These are phyloP conservation scores for Nicotiana otophora DNA, from an alignment of 257 asterid genomes.

Conservation along the genomic window DNA sequence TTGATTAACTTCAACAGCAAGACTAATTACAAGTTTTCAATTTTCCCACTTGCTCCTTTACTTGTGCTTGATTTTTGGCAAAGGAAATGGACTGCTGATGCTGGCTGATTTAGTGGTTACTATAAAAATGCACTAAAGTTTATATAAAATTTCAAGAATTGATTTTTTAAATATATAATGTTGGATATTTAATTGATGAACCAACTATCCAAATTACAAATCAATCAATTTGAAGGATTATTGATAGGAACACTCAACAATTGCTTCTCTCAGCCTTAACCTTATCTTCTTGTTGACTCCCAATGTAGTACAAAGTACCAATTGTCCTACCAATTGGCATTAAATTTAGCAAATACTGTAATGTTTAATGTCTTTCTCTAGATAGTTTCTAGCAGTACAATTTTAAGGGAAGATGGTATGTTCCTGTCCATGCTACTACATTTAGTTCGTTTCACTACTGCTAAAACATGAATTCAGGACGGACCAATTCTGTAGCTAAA, in stretches of 20 bases:
- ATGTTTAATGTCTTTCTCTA: neutral
- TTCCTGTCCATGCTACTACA: neutral
- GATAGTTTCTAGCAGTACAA: neutral
- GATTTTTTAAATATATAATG: neutral
- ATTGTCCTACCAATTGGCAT: neutral
- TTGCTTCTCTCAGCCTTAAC: neutral
- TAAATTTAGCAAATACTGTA: neutral
- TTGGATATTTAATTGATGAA: neutral
- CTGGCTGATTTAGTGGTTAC: neutral
- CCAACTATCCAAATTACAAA: neutral
- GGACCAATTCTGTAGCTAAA: too few relatives aligned
- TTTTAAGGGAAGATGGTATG: neutral
- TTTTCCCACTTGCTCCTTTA: constrained; percentile 8
- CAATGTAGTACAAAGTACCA: neutral
- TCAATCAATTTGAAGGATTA: neutral
- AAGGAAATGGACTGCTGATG: neutral
- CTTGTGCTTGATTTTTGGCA: constrained; percentile 1
- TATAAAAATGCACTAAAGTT: neutral
- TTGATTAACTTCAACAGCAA: constrained; percentile 24
- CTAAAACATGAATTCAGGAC: too few relatives aligned
- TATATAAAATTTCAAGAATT: neutral
- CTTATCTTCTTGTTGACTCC: neutral
- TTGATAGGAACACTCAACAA: neutral
- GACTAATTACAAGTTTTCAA: neutral
- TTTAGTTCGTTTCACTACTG: too few relatives aligned